Evolutionary conservation across 75 land plant genomes (phyloP), one percentile per base, ranked within the genome.

Genomic region (Pinus albicaulis): DNA sequence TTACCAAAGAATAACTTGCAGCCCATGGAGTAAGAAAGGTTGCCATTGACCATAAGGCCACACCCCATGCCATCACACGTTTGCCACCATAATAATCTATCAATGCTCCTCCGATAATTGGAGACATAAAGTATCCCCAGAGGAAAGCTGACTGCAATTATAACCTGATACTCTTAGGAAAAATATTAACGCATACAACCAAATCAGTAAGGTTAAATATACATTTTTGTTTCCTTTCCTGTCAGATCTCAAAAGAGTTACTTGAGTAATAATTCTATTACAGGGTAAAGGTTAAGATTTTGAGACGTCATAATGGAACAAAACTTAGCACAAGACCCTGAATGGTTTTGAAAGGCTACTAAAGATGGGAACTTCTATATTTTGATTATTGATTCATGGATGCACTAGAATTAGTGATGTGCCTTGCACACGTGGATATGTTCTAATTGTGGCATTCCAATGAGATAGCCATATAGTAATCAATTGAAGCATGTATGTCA

Each of bases 31-130:
- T 96, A 64, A 87, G 81, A 55, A 89, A 79, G 10, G 99, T 96
- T 36, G 98, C 89, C 57, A 90, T 14, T 22, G 99, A 96, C 99
- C 99, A 96, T 22, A 93, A 64, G 13, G 88, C 86, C 68, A 92
- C 95, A 52, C 98, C 98, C 85, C 92, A 93, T 57, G 89, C 94
- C 97, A 96, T 86, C 28, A 95, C 90, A 62, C 74, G 61, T 80
- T 94, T 96, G 24, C 99, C 98, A 72, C 99, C 99, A 86, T 89
- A 93, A 31, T 83, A 80, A 78, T 96, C 99, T 44, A 96, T 95
- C 14, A 96, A 82, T 5, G 89, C 86, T 70, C 99, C 99, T 72
- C 95, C 99, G 79, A 86, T 82, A 76, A 96, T 92, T 24, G 99
- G 99, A 38, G 99, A 94, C 41, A 94, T 68, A 72, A 94, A 36